A percentile compares a stretch with the other conserved stretches of the same genome.
phyloP scores from a whole-genome alignment of 31 red algal genomes.

The Odonthalia washingtoniensis region DNA sequence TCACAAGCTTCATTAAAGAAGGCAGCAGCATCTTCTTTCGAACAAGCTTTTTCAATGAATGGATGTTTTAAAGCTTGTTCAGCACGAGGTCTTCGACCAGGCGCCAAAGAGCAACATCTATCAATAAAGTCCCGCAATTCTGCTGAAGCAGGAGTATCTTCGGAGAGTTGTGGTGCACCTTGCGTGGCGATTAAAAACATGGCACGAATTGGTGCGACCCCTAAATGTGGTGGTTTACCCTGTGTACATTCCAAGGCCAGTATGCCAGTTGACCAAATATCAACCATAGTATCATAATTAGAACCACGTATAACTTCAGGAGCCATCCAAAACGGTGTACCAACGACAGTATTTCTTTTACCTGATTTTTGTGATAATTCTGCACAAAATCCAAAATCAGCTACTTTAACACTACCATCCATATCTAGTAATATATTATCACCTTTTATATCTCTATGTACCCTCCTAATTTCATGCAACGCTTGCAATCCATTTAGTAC shows the following conservation, averaged over 20 bases:
- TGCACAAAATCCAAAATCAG: constrained; percentile 96
- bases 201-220: constrained; percentile 79
- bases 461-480: constrained; percentile 69
- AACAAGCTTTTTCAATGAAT: constrained; percentile 68
- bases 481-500: constrained; percentile 77
- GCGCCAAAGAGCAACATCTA: constrained; percentile 41
- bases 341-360: constrained; percentile 89
- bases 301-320: constrained; percentile 88
- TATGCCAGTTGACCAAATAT: constrained; percentile 89
- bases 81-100: constrained; percentile 48
- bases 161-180: constrained; percentile 66
- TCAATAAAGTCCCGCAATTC: constrained; percentile 67
- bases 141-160: constrained; percentile 34
- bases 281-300: constrained; percentile 89
- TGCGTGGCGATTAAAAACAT: constrained; percentile 93
- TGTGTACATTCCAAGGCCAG: constrained; percentile 78
- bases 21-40: constrained; percentile 36
- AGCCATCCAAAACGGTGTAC: constrained; percentile 96
- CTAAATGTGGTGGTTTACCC: constrained; percentile 79
- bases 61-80: constrained; percentile 68
- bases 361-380: constrained; percentile 69
- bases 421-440: constrained; percentile 81
- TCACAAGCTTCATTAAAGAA: constrained; percentile 63
- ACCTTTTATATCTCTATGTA: constrained; percentile 93
- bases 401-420: constrained; percentile 88